Base-by-base conservation (phyloP, 805 yeast genomes). In the Lipomyces spencermartinsiae region DNA sequence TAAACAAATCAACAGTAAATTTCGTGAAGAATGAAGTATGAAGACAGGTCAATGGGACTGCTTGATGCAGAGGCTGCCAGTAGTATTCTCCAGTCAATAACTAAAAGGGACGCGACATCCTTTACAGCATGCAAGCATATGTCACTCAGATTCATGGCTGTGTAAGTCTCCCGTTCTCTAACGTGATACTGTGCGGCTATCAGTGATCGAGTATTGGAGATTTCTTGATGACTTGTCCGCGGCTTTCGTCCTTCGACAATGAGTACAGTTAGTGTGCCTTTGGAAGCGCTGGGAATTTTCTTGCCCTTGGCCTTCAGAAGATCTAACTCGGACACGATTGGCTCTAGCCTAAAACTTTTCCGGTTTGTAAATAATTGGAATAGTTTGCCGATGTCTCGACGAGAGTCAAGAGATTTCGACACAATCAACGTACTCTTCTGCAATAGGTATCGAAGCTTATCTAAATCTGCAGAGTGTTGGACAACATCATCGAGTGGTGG, bases 31-130 rank as follows among this genome's bases (percentile, higher is more conserved):
- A 53, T 25, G 14, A 53, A 25, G 31, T 25, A 10, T 25, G 56
- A 25, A 10, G 56, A 53, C 34, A 53, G 56, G 22, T 53, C 56
- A 16, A n/a, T 25, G 34, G 16, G 19, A n/a, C 54, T 22, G 29
- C 5, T 2, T 16, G 22, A 25, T 1, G 29, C 34, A 25, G 29
- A 25, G 16, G 9, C 19, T 31, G 25, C 12, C 16, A 34, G 49
- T 39, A 57, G 59, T 34, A 35, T 34, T 34, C 59, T n/a, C 59
- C 59, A 57, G 33, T 57, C 59, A 12, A 35, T 9, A 22, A 57
- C 59, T 14, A 57, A 7, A 1, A 57, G 37, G 6, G 49, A 31
- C 8, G 49, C 56, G 56, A 53, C 56, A 6, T 31, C 56, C 6
- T 22, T 43, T 43, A 16, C 22, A n/a, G 49, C 49, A 16, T 43